phyloP scores from a whole-genome alignment of 208 protist species.

The Leishmania lainsoni region DNA sequence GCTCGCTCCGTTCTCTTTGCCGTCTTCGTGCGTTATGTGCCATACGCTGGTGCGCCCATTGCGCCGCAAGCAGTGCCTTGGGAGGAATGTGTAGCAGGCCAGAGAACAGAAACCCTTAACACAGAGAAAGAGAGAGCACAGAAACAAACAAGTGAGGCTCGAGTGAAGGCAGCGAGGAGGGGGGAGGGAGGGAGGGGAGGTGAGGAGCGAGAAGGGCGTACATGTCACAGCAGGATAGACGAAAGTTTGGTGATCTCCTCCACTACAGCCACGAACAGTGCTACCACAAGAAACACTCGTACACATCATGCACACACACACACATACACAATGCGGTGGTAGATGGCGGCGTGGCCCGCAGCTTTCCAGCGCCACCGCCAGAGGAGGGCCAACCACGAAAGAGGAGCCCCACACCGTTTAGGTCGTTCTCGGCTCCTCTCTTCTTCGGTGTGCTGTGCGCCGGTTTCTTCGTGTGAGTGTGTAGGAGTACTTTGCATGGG shows the following conservation, averaged over 20 bases:
- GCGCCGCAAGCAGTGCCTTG: not conserved
- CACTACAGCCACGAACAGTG: not conserved
- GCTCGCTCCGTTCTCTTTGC: too few species aligned
- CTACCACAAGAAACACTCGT: not conserved
- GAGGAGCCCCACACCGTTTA: too few species aligned
- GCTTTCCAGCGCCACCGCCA: too few species aligned
- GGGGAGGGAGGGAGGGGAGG: too few species aligned
- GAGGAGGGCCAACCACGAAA: too few species aligned
- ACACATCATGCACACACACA: not conserved
- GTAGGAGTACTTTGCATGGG: not conserved
- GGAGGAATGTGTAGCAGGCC: not conserved
- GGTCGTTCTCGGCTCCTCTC: too few species aligned
- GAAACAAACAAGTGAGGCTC: not conserved
- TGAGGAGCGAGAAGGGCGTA: not conserved
- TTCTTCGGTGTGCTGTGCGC: not conserved
- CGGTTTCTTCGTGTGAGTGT: not conserved
- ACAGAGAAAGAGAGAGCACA: not conserved
- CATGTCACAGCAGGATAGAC: not conserved
- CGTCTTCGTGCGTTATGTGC: too few species aligned
- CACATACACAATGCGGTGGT: not conserved
- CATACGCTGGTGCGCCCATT: not conserved
- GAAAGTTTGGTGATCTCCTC: not conserved
- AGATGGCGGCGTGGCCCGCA: not conserved
- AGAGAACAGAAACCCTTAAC: not conserved
- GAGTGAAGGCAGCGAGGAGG: not conserved